phyloP scores from a whole-genome alignment of 1,284 basidiomycete species.

The Cutaneotrichosporon sp. region DNA sequence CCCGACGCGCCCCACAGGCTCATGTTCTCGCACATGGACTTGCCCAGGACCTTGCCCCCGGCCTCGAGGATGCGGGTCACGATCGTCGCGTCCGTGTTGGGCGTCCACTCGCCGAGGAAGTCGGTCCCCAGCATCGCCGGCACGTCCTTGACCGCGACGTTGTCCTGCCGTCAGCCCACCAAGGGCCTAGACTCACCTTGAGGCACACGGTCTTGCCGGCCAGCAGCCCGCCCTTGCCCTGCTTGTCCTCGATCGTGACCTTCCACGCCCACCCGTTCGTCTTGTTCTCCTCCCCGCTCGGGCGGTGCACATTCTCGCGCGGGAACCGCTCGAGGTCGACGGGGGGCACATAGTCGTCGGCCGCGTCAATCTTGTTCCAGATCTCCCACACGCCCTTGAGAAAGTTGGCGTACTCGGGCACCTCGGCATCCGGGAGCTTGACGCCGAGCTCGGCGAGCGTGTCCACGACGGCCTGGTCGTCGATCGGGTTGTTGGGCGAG shows the following conservation, averaged over 20 bases:
- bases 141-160: conserved; percentile 35
- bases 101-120: conserved; percentile 33
- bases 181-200: conserved; percentile 26
- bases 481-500: conserved; percentile 36
- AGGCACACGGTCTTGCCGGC: conserved; percentile 37
- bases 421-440: conserved; percentile 10
- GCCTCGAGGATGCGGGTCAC: conserved; percentile 57
- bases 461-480: conserved; percentile 20
- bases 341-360: conserved; percentile 38
- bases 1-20: conserved; percentile 31
- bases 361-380: conserved; percentile 33
- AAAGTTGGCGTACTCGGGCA: conserved; percentile 25
- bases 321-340: conserved; percentile 36
- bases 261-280: conserved; percentile 40
- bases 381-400: conserved; percentile 37
- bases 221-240: conserved; percentile 20
- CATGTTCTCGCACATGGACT: conserved; percentile 53
- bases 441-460: conserved; percentile 28
- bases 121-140: conserved; percentile 39
- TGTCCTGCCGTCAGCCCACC: conserved; percentile 26
- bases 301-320: conserved; percentile 26
- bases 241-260: conserved; percentile 17
- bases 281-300: conserved; percentile 28
- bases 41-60: conserved; percentile 55
- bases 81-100: conserved; percentile 56